Evolutionary conservation across 1,139 yeast species (phyloP), one percentile per base, ranked within the genome.

Genomic region (Pichia terricola): DNA sequence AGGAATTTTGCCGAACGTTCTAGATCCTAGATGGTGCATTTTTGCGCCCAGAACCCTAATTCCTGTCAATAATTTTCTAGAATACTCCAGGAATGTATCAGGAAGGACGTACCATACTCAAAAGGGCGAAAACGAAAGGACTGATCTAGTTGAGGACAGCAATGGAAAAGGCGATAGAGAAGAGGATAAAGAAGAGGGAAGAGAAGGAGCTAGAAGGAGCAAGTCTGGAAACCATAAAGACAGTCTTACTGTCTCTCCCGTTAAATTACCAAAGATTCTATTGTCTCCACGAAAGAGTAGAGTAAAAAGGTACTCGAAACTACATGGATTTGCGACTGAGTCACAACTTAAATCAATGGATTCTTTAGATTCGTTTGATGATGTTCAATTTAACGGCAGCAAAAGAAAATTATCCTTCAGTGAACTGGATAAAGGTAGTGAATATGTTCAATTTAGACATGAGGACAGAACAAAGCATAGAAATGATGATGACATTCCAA

Each of bases 1-100:
- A 2, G 64, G 62, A 1, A 37, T 45, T 7, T 40, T 55, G 5
- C 61, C 64, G 5, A 54, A 57, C 37, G 45, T 61, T 2, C 53
- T 66, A 33, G 73, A 76, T 50, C 57, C 64, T 22, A 52, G 60
- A 37, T 76, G 81, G 81, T 75, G 81, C 52, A 59, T 77, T 3
- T 75, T 64, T 58, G 76, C 76, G 6, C 61, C 61, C 3, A 44
- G 49, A 35, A 45, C 39, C 11, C 38, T 50, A 49, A 61, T 44
- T 26, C 57, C 58, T 26, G 65, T 69, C 0, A 59, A 56, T 36
- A 61, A 68, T 10, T 56, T 68, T 39, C 47, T 68, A 49, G 70
- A 67, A 39, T 67, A 64, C 44, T 62, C 64, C 26, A 59, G 61
- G 36, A 57, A 38, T 2, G 43, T 52, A 4, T 48, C 56, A 6